Evolutionary conservation across 495 filamentous ascomycete species (phyloP), one percentile per base, ranked within the genome.

Genomic region (Hypoxylon intermedium): DNA sequence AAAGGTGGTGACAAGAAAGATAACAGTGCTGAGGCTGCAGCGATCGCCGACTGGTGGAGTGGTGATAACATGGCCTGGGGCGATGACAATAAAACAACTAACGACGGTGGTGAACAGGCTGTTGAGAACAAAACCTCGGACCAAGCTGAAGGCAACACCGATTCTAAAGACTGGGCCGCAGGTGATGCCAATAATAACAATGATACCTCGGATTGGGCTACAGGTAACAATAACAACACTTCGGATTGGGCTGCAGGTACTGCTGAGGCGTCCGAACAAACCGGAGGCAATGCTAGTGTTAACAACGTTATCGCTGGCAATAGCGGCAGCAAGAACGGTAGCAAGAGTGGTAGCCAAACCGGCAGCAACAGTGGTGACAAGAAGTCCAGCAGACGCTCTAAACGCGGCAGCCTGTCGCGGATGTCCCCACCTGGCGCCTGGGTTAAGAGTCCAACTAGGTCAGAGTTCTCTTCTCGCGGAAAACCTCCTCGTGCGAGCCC

Each of bases 301-400:
- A 44, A 56, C 37, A 63, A 67, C 62, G 46, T 52, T 18, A 38
- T 38, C 6, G 36, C 13, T 6, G 36, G 36, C n/a, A 18, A 38
- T 18, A 16, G 24, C 24, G 49, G 28, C 33, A 43, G 26, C 33
- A 24, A 36, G 15, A 36, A 40, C 12, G 34, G 18, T 4, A 33
- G 56, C n/a, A 36, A 40, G 18, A 46, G 47, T 11, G 47, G 16
- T 28, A 19, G 18, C 36, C 2, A 38, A 2, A 9, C 4, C 2
- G 58, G 31, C 51, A 62, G 58, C 34, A 47, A 59, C 15, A 24
- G 37, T 30, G 40, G 21, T 12, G 34, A 34, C 23, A 64, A 34
- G 28, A 48, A 63, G 30, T 15, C 31, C 1, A 34, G 16, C 24
- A 19, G 9, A 19, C 12, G 30, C 7, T 23, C 45, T 16, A n/a